Evolutionary conservation across 192 early-diverging fungal species (phyloP).

Genomic region (Linderina pennispora): DNA sequence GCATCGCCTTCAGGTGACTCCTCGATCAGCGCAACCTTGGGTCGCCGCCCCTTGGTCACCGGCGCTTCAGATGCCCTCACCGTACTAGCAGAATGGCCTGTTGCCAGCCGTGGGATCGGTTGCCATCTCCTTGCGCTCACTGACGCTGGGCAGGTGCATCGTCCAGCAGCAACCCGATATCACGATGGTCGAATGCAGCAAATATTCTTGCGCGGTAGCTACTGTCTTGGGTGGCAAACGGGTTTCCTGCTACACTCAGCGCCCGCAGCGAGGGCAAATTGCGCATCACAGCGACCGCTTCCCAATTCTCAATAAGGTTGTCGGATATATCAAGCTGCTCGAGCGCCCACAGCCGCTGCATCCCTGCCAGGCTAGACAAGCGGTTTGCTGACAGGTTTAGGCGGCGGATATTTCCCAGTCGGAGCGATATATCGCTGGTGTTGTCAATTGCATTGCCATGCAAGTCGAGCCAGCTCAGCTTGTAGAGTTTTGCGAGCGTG

Average conservation of each 20-base stretch:
- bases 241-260: slow-evolving; percentile 29
- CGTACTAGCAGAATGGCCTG: slow-evolving; percentile 11
- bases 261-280: slow-evolving; percentile 30
- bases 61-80: slow-evolving; percentile 1
- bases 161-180: slow-evolving; percentile 28
- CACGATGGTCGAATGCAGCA: slow-evolving; percentile 42
- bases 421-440: slow-evolving; percentile 21
- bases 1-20: slow-evolving; percentile 12
- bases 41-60: slow-evolving; percentile 12
- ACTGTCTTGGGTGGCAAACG: slow-evolving; percentile 11
- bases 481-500: slow-evolving; percentile 18
- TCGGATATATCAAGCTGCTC: slow-evolving; percentile 27
- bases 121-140: slow-evolving; percentile 38
- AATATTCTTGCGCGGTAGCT: slow-evolving; percentile 27
- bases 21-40: slow-evolving; percentile 43
- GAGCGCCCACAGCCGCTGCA: slow-evolving; percentile 39
- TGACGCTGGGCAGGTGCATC: slow-evolving; percentile 18
- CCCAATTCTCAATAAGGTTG: slow-evolving; percentile 26
- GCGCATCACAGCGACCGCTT: slow-evolving; percentile 14
- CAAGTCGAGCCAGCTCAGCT: slow-evolving; percentile 35
- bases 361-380: slow-evolving; percentile 12
- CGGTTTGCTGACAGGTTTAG: slow-evolving; percentile 27
- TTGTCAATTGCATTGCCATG: slow-evolving; percentile 21
- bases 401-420: slow-evolving; percentile 22
- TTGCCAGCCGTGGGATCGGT: slow-evolving; percentile 38